Percentiles rank a stretch among this genome's conserved stretches.
Evolutionary conservation across 495 filamentous ascomycete genomes (phyloP).

Genomic region (Neohortaea acidophila): DNA sequence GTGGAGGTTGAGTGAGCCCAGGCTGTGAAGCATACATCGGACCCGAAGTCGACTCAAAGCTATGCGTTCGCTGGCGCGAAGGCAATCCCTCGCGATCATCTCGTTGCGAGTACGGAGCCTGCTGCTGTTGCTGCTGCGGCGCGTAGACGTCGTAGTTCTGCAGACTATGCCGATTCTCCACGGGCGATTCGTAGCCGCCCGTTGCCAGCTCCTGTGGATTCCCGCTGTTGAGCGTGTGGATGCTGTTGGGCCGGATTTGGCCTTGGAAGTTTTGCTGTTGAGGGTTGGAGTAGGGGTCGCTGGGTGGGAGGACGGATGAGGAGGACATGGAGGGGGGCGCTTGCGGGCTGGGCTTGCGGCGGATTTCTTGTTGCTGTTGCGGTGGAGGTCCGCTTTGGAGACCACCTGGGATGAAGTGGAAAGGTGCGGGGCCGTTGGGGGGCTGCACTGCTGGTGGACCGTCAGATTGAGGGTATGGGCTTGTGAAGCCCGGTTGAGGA

Average conservation of each 20-base stretch:
- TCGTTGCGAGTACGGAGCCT: not conserved
- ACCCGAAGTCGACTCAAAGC: constrained; percentile 14
- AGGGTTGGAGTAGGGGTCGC: constrained; percentile 2
- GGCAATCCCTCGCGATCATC: constrained; percentile 9
- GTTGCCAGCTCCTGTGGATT: constrained; percentile 29
- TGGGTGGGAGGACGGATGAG: constrained; percentile 1
- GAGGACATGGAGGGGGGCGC: too few species aligned
- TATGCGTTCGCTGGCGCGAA: constrained; percentile 8
- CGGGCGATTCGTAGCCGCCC: constrained; percentile 24
- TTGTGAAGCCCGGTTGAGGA: constrained; percentile 18
- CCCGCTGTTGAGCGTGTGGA: constrained; percentile 21
- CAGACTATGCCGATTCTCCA: constrained; percentile 20
- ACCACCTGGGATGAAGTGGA: constrained; percentile 17
- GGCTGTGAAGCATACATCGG: too few species aligned
- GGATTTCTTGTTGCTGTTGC: constrained; percentile 13
- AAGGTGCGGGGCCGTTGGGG: constrained; percentile 12
- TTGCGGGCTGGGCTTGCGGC: constrained; percentile 13
- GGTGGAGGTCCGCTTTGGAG: constrained; percentile 8
- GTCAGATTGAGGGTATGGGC: constrained; percentile 20
- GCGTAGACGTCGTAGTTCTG: constrained; percentile 3
- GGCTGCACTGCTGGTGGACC: constrained; percentile 20
- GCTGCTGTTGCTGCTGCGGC: constrained; percentile 9
- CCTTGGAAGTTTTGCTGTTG: constrained; percentile 3
- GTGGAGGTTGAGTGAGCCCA: not conserved
- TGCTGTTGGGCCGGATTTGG: constrained; percentile 17